A percentile compares a stretch with the other conserved stretches of the same genome.
Evolutionary conservation across 2,329 filamentous ascomycete genomes (phyloP).

Genomic region (Aspergillus candidus): DNA sequence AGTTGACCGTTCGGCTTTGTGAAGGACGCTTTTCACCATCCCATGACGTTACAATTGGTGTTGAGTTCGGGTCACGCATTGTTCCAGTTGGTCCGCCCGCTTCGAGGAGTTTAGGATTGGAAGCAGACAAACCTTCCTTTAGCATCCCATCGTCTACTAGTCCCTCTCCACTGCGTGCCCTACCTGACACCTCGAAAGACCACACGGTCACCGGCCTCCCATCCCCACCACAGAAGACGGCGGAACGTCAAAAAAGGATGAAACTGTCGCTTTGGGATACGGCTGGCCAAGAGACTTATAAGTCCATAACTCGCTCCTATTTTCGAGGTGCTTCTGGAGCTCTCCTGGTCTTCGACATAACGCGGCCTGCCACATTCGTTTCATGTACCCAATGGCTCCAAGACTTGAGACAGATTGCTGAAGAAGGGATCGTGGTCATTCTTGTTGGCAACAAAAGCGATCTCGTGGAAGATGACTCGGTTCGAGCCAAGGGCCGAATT

Average conservation of each 20-base stretch:
- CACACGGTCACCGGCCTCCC: slow-evolving; percentile 25
- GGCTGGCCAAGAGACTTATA: slow-evolving; percentile 95
- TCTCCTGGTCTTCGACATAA: slow-evolving; percentile 92
- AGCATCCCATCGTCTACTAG: slow-evolving; percentile 5
- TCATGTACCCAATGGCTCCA: slow-evolving; percentile 91
- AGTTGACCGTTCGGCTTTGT: slow-evolving; percentile 89
- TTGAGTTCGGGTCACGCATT: slow-evolving; percentile 91
- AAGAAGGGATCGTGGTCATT: slow-evolving; percentile 90
- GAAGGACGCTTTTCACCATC: slow-evolving; percentile 91
- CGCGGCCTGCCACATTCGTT: slow-evolving; percentile 73
- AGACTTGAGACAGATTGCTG: slow-evolving; percentile 88
- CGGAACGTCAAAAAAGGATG: slow-evolving; percentile 65
- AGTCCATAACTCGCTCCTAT: slow-evolving; percentile 89
- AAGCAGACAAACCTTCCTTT: slow-evolving; percentile 29
- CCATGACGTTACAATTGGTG: slow-evolving; percentile 95
- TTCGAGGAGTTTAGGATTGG: slow-evolving; percentile 52
- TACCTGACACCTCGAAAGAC: slow-evolving; percentile 11
- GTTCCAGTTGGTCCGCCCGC: slow-evolving; percentile 84
- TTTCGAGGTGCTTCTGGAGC: slow-evolving; percentile 75
- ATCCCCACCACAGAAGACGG: slow-evolving; percentile 30
- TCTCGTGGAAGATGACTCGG: slow-evolving; percentile 51
- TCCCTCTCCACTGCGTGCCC: slow-evolving; percentile 5
- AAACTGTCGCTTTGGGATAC: slow-evolving; percentile 94
- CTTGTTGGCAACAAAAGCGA: slow-evolving; percentile 95
- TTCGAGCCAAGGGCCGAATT: slow-evolving; percentile 62